Evolutionary conservation across 2,329 filamentous ascomycete genomes (phyloP), one percentile per base, ranked within the genome.

Genomic region (Sphaerulina populicola): DNA sequence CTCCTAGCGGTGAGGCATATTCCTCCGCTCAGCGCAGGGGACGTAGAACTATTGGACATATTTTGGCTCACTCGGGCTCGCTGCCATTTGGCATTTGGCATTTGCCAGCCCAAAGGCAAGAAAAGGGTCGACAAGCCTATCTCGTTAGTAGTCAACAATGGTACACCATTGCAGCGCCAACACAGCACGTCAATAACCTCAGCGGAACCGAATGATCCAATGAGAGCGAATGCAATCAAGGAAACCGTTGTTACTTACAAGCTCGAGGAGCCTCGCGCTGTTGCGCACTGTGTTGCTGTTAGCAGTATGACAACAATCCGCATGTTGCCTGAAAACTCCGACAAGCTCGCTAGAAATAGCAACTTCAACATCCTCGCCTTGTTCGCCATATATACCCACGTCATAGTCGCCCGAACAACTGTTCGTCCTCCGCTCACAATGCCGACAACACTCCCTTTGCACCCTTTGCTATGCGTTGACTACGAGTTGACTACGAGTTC

Each of bases 401-500:
- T 12, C 21, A 27, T 18, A 23, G 6, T 27, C 39, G 4, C 18
- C 3, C 15, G 9, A 12, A 41, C 39, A 12, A 18, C 15, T 23
- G 12, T 41, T 41, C 29, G 18, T 39, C 10, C 39, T 41, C 15
- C 39, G 21, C 18, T 41, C 23, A 41, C 39, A 18, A 41, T 41
- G 39, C 39, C 39, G 15, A 15, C 37, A 21, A 23, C 5, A 54
- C 63, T 18, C 66, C 60, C 47, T 60, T 60, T 15, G 56, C 63
- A 15, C 66, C 60, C 48, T 60, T 60, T 15, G 67, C 58, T 5
- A 67, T 59, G 11, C 67, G 64, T 45, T 61, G 63, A 68, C 59
- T 5, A 67, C 59, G 11, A 68, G 64, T 45, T 61, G 63, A 68
- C 59, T 5, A 67, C 59, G 11, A 68, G 64, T 45, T 61, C 63